Base-by-base conservation (phyloP, 352 stramenopile genomes). In the Plasmopara halstedii region DNA sequence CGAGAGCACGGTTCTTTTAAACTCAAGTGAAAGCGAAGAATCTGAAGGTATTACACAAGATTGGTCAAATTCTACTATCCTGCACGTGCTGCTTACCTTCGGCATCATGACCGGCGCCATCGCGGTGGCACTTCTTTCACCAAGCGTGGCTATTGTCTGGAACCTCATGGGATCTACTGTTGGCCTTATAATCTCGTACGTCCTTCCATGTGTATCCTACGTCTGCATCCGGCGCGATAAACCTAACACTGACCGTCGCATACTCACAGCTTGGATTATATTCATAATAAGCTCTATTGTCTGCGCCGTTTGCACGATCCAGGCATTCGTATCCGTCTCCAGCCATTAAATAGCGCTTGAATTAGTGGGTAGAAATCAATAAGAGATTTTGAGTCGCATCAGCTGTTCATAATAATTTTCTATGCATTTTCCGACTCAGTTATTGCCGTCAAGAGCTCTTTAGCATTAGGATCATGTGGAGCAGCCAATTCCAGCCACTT, bases 141-240 rank as follows among this genome's bases (percentile, higher is more conserved):
- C 85, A 0, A 81, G 76, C 22, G 83, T 95, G 1, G 80, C 72
- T 13, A 73, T 93, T 5, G 83, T 95, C 26, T 95, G 83, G 85
- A 95, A 93, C 46, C 68, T 95, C 41, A 91, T 90, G 64, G 85
- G 85, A 29, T 89, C 72, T 19, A 93, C 83, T 0, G 82, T 95
- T 34, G 83, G 77, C 6, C 70, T 95, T 19, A 47, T 94, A 4
- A 85, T 95, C 51, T 91, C 78, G 34, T 95, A 94, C 51, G 80
- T 94, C 35, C 62, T 95, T 33, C 85, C 85, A n/a, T 88, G 77
- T 42, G 50, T 88, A 0, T 93, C 78, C 35, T 95, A 95, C 62
- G 67, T 90, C 1, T 61, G 76, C 46, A 93, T 95, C 42, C 79
- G 83, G n/a, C 58, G 67, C 35, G 73, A 77, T 15, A 88, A 88